These are phyloP conservation scores for Erodium maritimum DNA, from an alignment of 345 rosid species.

Conservation along the genomic window DNA sequence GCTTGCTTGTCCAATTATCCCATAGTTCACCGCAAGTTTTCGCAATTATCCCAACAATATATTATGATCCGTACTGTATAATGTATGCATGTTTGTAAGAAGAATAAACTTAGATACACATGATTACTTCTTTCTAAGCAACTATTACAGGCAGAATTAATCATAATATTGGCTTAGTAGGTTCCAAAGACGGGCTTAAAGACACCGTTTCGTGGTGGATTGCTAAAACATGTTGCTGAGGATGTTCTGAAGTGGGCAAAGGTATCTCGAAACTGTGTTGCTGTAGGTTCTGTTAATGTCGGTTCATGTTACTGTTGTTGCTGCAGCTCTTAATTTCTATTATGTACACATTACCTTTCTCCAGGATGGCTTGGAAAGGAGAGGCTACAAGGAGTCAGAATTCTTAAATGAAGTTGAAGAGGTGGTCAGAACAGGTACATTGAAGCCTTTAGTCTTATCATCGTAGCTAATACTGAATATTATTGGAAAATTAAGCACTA, in stretches of 20 bases:
- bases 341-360: slow-evolving; percentile 3
- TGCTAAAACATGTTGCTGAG: slow-evolving; percentile 65
- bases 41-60: too few relatives aligned
- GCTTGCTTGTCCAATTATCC: too few relatives aligned
- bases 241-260: slow-evolving; percentile 71
- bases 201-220: slow-evolving; percentile 89
- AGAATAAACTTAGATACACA: too few relatives aligned
- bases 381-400: slow-evolving; percentile 86
- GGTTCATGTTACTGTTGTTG: neutral
- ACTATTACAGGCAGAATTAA: too few relatives aligned
- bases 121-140: neutral
- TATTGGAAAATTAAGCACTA: too few relatives aligned
- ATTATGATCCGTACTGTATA: too few relatives aligned
- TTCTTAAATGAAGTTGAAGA: slow-evolving; percentile 74
- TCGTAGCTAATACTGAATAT: too few relatives aligned
- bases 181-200: slow-evolving; percentile 75
- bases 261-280: slow-evolving; percentile 25
- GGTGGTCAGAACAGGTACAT: slow-evolving; percentile 81
- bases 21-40: too few relatives aligned
- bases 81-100: too few relatives aligned
- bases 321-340: neutral
- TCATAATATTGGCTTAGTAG: slow-evolving; percentile 24
- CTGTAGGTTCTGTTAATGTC: neutral
- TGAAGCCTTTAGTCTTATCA: too few relatives aligned
- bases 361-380: slow-evolving; percentile 89